Base-by-base conservation (phyloP, 192 early-diverging fungal genomes). In the Rhizophagus prolifer region DNA sequence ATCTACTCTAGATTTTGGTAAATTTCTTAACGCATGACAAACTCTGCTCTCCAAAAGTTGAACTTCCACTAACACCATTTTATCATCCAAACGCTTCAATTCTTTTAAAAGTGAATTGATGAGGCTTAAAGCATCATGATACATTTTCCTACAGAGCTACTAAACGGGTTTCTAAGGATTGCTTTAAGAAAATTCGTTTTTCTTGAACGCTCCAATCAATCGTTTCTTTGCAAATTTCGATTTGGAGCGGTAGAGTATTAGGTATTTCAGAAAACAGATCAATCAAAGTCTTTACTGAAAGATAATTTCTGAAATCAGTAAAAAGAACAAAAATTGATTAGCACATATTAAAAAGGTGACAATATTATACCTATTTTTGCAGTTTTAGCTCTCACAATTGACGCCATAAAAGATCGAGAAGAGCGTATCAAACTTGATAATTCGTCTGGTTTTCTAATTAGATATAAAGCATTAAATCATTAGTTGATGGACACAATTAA, bases 11-110 rank as follows among this genome's bases (percentile, higher is more conserved):
- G 96, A 90, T 80, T 98, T 98, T 70, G 98, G 91, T 78, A 98
- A 78, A 82, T 99, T 98, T 70, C 94, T 86, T 31, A 98, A 84
- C 3, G 95, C 94, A 83, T 97, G 94, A 79, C 93, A 98, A 28
- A 94, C 95, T 77, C 95, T 88, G 82, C 94, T 95, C 85, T 99
- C 97, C 64, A 99, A 84, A 69, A 99, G 80, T 76, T 98, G 96
- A 7, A 99, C 97, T 79, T 99, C 98, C 59, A 98, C 95, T 70
- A 98, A 83, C 26, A 97, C 92, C 89, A 95, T 95, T 86, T 98
- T 98, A 88, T 99, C 98, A 87, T 99, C 98, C 60, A 99, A 83
- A 61, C 94, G 92, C 88, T 98, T 99, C n/a, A 99, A 88, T 87
- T 98, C 96, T 72, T 93, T 96, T 71, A 98, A 89, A 59, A 99